Evolutionary conservation across 2,329 filamentous ascomycete genomes (phyloP), one percentile per base, ranked within the genome.

Genomic region (Calonectria crousiana): DNA sequence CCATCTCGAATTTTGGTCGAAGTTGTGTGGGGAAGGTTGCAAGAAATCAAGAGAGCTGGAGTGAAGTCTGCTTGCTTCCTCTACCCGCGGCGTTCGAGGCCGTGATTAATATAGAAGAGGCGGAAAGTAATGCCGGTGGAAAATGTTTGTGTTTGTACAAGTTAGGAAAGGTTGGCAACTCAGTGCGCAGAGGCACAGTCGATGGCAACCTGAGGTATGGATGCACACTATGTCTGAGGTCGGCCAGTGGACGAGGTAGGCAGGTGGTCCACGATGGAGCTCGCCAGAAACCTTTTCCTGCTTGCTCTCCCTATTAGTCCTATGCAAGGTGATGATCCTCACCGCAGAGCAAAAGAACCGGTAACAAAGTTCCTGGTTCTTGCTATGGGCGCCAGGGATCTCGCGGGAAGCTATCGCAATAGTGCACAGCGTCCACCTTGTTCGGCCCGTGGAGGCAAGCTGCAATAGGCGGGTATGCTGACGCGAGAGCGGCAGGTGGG

Each of bases 1-100:
- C 77, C 74, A 76, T 78, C 34, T 74, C 69, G 52, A 28, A 74
- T 70, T 70, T 38, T 62, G 47, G 66, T 69, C 49, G 41, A 51
- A 60, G 6, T 20, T 65, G 38, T 47, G 26, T 58, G 26, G 13
- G 41, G 53, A 51, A 60, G 71, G 47, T 38, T 58, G 64, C 53
- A 41, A 47, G 6, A 20, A 72, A 36, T 69, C 58, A 72, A 64
- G 49, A 67, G 47, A 68, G 52, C 67, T 71, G 41, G 51, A 26
- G 47, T 13, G 71, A 47, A 34, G 18, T 44, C 67, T 68, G 51
- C 47, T 73, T 68, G 66, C 53, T 75, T 41, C 30, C 72, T 69
- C 53, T 68, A 38, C 34, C 62, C 32, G 53, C 66, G 66, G 69
- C 49, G 47, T 47, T 52, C 44, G 60, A 58, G 18, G 34, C 11